A percentile compares a stretch with the other conserved stretches of the same genome.
phyloP scores from a whole-genome alignment of 139 green algal species.

The Deuterostichococcus epilithicus region DNA sequence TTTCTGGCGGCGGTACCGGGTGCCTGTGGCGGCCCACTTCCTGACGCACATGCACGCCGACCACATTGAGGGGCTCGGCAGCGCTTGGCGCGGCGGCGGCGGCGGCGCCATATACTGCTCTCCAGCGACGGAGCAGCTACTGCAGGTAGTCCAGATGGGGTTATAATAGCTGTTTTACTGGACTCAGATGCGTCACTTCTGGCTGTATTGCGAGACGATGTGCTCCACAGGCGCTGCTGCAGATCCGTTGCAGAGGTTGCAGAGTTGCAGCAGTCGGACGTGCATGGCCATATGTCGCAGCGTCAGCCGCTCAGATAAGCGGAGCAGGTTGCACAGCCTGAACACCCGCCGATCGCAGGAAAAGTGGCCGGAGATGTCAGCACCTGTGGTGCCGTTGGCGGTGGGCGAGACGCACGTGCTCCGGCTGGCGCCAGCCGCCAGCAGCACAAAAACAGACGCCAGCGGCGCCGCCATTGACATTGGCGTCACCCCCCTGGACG shows the following conservation, averaged over 20 bases:
- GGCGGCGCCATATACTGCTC: slow-evolving; percentile 24
- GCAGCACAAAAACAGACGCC: no score
- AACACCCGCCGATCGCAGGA: background rate
- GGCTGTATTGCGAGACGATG: no score
- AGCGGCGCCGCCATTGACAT: background rate
- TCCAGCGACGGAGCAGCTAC: slow-evolving; percentile 4
- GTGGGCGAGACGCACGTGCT: background rate
- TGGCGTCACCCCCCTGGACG: slow-evolving; percentile 21
- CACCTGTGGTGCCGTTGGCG: background rate
- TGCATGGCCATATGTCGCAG: no score
- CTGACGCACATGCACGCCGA: slow-evolving; percentile 37
- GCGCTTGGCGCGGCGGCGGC: slow-evolving; percentile 5
- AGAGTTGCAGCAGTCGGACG: no score
- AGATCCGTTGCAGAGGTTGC: no score
- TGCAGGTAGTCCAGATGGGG: no score
- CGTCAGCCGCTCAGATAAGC: no score
- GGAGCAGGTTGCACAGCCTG: no score
- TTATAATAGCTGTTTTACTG: no score
- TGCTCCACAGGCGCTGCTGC: no score
- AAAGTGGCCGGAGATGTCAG: slow-evolving; percentile 8
- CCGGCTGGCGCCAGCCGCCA: background rate
- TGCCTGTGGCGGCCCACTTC: slow-evolving; percentile 19
- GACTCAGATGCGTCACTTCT: no score
- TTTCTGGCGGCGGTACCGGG: background rate
- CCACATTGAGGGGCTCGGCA: slow-evolving; percentile 22